Conservation (phyloP, 2,329 filamentous ascomycete genomes). For the Peltaster fructicola region DNA sequence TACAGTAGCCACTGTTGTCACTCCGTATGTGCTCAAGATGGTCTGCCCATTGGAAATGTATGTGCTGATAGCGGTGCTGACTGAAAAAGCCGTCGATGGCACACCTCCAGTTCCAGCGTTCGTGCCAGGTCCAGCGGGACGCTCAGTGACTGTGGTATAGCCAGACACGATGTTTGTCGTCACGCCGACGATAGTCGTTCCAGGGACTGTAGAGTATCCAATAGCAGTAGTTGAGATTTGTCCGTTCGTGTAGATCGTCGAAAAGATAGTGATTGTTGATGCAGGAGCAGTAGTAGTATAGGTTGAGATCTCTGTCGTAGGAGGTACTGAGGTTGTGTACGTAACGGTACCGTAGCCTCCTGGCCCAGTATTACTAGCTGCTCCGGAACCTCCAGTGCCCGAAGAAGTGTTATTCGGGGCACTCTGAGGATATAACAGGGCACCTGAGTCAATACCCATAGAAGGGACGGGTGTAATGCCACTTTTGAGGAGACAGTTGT, state of each 20-base stretch:
- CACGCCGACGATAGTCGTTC: slow-evolving; percentile 1
- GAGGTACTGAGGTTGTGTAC: no score
- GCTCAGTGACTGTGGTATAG: slow-evolving; percentile 4
- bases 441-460: no score
- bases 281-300: slow-evolving; percentile 4
- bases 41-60: slow-evolving; percentile 13
- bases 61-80: slow-evolving; percentile 11
- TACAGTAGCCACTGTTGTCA: slow-evolving; percentile 12
- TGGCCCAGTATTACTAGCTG: no score
- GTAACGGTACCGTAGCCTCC: no score
- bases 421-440: no score
- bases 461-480: no score
- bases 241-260: no score
- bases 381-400: slow-evolving; percentile 4
- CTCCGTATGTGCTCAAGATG: slow-evolving; percentile 10
- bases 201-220: slow-evolving; percentile 1
- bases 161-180: slow-evolving; percentile 2
- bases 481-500: slow-evolving; percentile 13
- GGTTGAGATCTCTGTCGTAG: no score
- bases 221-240: no score
- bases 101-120: slow-evolving; percentile 5
- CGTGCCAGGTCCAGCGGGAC: slow-evolving; percentile 5
- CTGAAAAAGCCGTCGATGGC: slow-evolving; percentile 11
- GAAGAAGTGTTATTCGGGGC: slow-evolving; percentile 6
- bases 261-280: slow-evolving; percentile 1